Evolutionary conservation across 306 rosid species (phyloP).

Genomic region (Astragalus membranaceus): DNA sequence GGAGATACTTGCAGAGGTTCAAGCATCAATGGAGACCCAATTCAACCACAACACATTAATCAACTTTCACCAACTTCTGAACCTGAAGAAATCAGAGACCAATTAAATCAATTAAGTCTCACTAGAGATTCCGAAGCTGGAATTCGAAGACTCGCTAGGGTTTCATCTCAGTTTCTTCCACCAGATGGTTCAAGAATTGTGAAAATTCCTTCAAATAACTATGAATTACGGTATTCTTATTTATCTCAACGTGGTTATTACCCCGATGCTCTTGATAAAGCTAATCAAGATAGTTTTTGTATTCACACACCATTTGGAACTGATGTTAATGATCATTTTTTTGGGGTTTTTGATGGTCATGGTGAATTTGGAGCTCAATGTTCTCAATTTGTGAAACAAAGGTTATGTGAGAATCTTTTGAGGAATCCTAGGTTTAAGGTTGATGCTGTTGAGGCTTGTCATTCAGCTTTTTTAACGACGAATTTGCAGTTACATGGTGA

Average conservation of each 20-base stretch:
- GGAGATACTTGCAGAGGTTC: conserved; percentile 52
- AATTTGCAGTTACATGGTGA: conserved; percentile 72
- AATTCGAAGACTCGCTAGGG: conserved; percentile 80
- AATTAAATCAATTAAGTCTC: conserved; percentile 35
- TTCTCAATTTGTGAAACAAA: conserved; percentile 78
- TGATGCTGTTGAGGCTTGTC: conserved; percentile 88
- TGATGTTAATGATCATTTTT: conserved; percentile 68
- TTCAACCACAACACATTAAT: conserved; percentile 27
- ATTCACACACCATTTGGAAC: conserved; percentile 89
- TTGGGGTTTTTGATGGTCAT: conserved; percentile 95
- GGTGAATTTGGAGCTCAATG: conserved; percentile 91
- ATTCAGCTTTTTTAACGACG: conserved; percentile 54
- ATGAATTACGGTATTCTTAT: conserved; percentile 63
- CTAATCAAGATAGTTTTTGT: conserved; percentile 93
- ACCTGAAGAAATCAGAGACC: conserved; percentile 39
- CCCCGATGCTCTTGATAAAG: conserved; percentile 97
- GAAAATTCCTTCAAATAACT: conserved; percentile 50
- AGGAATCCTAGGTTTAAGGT: conserved; percentile 44
- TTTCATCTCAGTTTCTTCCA: conserved; percentile 87
- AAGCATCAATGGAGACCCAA: conserved; percentile 36
- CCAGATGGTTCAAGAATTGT: conserved; percentile 76
- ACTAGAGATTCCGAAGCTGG: conserved; percentile 69
- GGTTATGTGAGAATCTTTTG: conserved; percentile 85
- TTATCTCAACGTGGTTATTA: conserved; percentile 90
- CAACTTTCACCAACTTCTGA: conserved; percentile 45